Evolutionary conservation across 345 rosid species (phyloP).

Genomic region (Populus ilicifolia): DNA sequence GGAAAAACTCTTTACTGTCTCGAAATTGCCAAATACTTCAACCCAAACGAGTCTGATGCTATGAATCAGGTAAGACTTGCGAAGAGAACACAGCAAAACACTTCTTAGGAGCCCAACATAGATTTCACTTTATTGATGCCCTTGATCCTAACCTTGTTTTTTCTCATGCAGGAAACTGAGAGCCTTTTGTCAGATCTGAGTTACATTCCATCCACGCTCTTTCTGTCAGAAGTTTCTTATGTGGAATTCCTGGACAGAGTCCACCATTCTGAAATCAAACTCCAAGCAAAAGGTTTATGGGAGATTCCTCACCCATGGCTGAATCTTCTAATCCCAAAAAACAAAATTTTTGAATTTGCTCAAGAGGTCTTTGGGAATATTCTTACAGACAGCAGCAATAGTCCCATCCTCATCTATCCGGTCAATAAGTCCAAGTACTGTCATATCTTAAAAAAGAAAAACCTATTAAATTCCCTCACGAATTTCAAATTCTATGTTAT

Average conservation of each 20-base stretch:
- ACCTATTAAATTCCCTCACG: not conserved
- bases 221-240: slow-evolving; percentile 64
- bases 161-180: slow-evolving; percentile 47
- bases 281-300: slow-evolving; percentile 75
- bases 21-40: slow-evolving; percentile 75
- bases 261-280: slow-evolving; percentile 60
- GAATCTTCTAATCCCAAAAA: slow-evolving; percentile 73
- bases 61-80: slow-evolving; percentile 46
- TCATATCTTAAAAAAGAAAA: not conserved
- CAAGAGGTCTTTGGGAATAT: slow-evolving; percentile 62
- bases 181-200: slow-evolving; percentile 56
- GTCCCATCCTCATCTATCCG: slow-evolving; percentile 89
- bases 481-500: not conserved
- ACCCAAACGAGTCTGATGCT: slow-evolving; percentile 40
- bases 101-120: not conserved
- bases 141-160: not conserved
- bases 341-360: slow-evolving; percentile 53
- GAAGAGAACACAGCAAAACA: not conserved
- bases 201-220: slow-evolving; percentile 67
- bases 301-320: slow-evolving; percentile 98
- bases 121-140: not conserved
- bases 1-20: slow-evolving; percentile 83
- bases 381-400: slow-evolving; percentile 57
- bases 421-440: slow-evolving; percentile 72
- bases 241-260: slow-evolving; percentile 84